Evolutionary conservation across 192 early-diverging fungal species (phyloP), one percentile per base, ranked within the genome.

Genomic region (Borealophlyctis nickersoniae): DNA sequence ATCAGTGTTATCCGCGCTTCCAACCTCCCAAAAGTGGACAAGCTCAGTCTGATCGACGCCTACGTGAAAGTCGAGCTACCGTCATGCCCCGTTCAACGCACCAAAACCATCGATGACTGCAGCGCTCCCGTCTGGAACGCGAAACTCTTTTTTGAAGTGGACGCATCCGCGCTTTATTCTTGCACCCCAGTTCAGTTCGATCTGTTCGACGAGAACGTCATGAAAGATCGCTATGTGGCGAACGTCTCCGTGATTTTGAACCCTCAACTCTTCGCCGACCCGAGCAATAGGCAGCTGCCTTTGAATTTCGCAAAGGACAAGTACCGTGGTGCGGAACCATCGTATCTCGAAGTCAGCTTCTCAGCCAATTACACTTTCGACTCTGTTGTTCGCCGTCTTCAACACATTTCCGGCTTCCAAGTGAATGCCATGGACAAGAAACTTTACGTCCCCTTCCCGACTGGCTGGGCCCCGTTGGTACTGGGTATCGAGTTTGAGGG

Each of bases 401-500:
- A 33, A 33, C 16, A 14, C 14, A 23, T 59, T 16, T 19, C 58
- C 14, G 58, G 36, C 16, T 16, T 39, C 19, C 34, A 45, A 19
- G 22, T 19, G 9, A 36, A 49, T 27, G 22, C 3, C 1, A 33
- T n/a, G 27, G 58, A 36, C 35, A 59, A 59, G 35, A 16, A 36
- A n/a, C 33, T 59, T 22, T 59, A 59, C 33, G 33, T 59, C n/a
- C 58, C 58, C 13, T 59, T 59, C 19, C 58, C 58, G 16, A 16
- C 33, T 2, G n/a, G 45, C 14, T 49, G 16, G 28, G 2, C 22
- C 45, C 32, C 14, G 23, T n/a, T 59, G 58, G 14, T 48, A 0
- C n/a, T 59, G 33, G 58, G 58, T n/a, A 19, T 59, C 4, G 58
- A 59, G 27, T 59, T 48, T 48, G 58, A 59, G 35, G 45, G 45